Percentiles rank a stretch among this genome's conserved stretches.
phyloP scores from a whole-genome alignment of 768 basidiomycete genomes.

The Gloeophyllum trabeum region DNA sequence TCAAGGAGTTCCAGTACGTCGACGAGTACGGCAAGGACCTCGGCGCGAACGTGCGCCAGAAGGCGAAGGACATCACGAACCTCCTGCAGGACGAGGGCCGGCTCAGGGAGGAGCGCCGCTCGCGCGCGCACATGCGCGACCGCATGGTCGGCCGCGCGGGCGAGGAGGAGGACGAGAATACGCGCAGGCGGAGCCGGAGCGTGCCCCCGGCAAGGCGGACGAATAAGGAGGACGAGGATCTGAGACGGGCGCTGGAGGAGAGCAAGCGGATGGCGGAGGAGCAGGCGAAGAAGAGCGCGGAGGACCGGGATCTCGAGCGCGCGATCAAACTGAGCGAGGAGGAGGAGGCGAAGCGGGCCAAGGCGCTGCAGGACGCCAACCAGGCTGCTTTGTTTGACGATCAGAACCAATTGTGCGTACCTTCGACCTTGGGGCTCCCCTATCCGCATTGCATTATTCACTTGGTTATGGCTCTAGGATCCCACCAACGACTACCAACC shows the following conservation, averaged over 20 bases:
- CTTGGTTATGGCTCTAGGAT: conserved; percentile 5
- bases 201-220: conserved; percentile 10
- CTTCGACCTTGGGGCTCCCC: too few relatives aligned
- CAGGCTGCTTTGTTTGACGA: conserved; percentile 79
- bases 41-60: conserved; percentile 94
- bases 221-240: conserved; percentile 72
- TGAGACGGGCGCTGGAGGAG: conserved; percentile 80
- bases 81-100: conserved; percentile 80
- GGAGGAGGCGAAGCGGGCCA: conserved; percentile 72
- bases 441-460: conserved; percentile 6
- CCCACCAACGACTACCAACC: conserved; percentile 26
- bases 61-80: conserved; percentile 97
- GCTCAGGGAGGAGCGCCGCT: conserved; percentile 74
- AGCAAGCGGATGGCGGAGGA: conserved; percentile 73
- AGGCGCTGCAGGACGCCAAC: conserved; percentile 65
- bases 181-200: conserved; percentile 21
- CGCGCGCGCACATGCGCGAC: conserved; percentile 87
- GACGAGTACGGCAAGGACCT: conserved; percentile 96
- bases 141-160: conserved; percentile 57
- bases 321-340: conserved; percentile 84
- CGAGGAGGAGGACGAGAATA: conserved; percentile 33
- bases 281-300: conserved; percentile 41
- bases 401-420: conserved; percentile 59
- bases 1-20: conserved; percentile 95
- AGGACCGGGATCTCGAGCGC: conserved; percentile 75